phyloP scores from a whole-genome alignment of 495 filamentous ascomycete genomes.

The Hypoxylon cercidicola region DNA sequence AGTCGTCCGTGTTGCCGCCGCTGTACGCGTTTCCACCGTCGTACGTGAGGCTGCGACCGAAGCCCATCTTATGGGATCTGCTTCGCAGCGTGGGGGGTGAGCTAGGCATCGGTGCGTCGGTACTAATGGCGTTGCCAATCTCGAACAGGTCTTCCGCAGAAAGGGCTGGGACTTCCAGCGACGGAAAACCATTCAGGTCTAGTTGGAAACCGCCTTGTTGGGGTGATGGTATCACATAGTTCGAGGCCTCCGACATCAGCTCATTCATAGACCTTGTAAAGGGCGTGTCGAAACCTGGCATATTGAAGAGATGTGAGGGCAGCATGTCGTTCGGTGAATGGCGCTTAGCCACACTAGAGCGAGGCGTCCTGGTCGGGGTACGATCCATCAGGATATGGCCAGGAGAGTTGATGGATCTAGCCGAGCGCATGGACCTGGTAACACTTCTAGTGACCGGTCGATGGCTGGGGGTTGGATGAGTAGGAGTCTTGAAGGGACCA shows the following conservation, averaged over 20 bases:
- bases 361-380: conserved; percentile 58
- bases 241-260: conserved; percentile 65
- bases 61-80: conserved; percentile 15
- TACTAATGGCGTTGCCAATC: conserved; percentile 58
- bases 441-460: conserved; percentile 67
- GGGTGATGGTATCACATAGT: conserved; percentile 53
- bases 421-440: conserved; percentile 60
- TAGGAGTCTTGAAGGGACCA: conserved; percentile 66
- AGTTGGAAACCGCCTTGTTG: conserved; percentile 47
- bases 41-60: conserved; percentile 22
- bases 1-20: conserved; percentile 1
- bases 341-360: conserved; percentile 41
- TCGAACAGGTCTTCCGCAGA: conserved; percentile 47
- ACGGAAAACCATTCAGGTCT: conserved; percentile 53
- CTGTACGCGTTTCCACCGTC: conserved; percentile 9
- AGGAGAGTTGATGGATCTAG: conserved; percentile 49
- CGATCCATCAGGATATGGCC: conserved; percentile 48
- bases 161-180: conserved; percentile 52
- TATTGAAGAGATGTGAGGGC: conserved; percentile 49
- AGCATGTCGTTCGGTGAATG: conserved; percentile 47
- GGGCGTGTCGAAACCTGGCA: conserved; percentile 59
- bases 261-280: conserved; percentile 69
- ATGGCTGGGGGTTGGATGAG: conserved; percentile 65
- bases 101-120: conserved; percentile 63
- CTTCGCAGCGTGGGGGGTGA: conserved; percentile 56